phyloP scores from a whole-genome alignment of 2,329 filamentous ascomycete genomes.

The Penicillium fuscoglaucum region DNA sequence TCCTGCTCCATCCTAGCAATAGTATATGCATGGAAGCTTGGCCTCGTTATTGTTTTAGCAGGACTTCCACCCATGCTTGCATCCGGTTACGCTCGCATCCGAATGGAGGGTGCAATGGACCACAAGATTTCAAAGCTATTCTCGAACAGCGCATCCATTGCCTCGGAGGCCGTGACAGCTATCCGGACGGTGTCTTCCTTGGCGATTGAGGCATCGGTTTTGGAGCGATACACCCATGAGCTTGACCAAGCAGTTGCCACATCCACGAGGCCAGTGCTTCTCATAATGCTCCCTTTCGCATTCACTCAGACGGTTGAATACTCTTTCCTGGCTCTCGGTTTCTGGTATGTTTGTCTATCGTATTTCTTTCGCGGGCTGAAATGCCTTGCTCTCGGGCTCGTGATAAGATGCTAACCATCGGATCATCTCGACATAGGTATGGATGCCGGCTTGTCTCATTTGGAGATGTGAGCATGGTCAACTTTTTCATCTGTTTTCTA shows the following conservation, averaged over 20 bases:
- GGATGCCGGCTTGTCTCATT: constrained; percentile 58
- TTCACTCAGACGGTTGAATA: constrained; percentile 31
- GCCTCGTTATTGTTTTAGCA: constrained; percentile 50
- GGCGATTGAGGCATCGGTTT: constrained; percentile 46
- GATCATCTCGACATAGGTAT: constrained; percentile 47
- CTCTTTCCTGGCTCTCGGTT: constrained; percentile 32
- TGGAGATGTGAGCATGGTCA: constrained; percentile 42
- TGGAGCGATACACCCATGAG: constrained; percentile 28
- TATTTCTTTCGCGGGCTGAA: constrained; percentile 4
- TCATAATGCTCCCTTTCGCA: constrained; percentile 32
- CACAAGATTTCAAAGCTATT: constrained; percentile 26
- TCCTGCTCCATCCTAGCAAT: constrained; percentile 51
- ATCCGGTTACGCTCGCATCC: constrained; percentile 51
- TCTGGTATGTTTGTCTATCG: constrained; percentile 19
- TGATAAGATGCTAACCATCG: constrained; percentile 13
- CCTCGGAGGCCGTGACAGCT: constrained; percentile 49
- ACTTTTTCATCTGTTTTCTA: constrained; percentile 48
- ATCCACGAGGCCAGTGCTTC: constrained; percentile 24
- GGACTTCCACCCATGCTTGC: constrained; percentile 49
- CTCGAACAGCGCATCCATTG: constrained; percentile 46
- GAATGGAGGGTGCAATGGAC: constrained; percentile 42
- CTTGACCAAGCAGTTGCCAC: constrained; percentile 22
- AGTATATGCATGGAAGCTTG: constrained; percentile 53
- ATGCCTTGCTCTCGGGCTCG: background rate
- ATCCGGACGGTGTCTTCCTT: constrained; percentile 52